Conservation (phyloP, 2,329 filamentous ascomycete genomes). For the Pseudogymnoascus sp. region DNA sequence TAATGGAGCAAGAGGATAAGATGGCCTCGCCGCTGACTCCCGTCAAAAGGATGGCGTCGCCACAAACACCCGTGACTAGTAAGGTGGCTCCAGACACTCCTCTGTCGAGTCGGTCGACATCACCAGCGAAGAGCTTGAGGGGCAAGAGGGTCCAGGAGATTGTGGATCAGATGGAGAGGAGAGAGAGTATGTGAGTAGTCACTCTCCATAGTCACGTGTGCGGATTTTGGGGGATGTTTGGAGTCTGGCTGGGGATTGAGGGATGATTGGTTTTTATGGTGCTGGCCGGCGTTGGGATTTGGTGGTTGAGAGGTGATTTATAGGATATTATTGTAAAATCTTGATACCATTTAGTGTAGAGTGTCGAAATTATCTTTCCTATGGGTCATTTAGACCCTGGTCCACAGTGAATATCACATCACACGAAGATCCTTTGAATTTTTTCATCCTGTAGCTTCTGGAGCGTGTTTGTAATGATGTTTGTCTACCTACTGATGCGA, state of each 20-base stretch:
- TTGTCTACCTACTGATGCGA: background rate
- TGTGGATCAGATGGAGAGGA: conserved; percentile 7
- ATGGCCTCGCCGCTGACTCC: background rate
- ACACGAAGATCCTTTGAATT: no score
- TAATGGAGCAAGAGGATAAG: background rate
- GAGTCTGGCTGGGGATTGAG: background rate
- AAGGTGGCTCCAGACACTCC: background rate
- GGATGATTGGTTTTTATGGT: background rate
- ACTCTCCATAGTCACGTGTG: no score
- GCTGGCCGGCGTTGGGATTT: background rate
- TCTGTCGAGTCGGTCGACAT: conserved; percentile 5
- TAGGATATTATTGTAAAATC: background rate
- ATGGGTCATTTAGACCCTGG: background rate
- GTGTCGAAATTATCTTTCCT: background rate
- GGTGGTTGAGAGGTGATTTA: background rate
- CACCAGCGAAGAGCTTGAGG: background rate
- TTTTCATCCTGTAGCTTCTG: background rate
- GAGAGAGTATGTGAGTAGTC: background rate
- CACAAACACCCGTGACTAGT: background rate
- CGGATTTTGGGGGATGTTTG: background rate
- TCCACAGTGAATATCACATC: no score
- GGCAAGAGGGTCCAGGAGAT: background rate
- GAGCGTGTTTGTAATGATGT: background rate
- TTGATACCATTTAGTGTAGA: background rate
- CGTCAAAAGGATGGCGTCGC: background rate